These are phyloP conservation scores for Fragilaria crotonensis DNA, from an alignment of 108 stramenopile species.

Conservation along the genomic window DNA sequence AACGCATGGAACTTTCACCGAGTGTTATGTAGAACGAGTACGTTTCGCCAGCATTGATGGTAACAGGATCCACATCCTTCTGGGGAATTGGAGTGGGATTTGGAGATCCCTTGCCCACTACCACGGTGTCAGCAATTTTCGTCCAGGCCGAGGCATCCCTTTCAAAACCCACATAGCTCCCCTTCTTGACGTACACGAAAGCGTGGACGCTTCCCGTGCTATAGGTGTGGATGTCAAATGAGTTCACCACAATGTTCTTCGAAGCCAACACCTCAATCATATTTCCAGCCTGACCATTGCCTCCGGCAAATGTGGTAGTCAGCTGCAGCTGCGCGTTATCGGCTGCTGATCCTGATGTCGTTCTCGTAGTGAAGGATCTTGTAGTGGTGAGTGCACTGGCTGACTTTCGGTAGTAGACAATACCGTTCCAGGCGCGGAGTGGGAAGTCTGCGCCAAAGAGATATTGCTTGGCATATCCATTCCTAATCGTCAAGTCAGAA, in stretches of 20 bases:
- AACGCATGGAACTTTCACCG: not conserved
- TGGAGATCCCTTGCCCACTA: not conserved
- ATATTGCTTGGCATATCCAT: slow-evolving; percentile 3
- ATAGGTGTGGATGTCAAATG: not conserved
- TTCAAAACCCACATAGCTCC: not conserved
- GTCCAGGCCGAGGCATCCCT: not conserved
- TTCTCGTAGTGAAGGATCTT: not conserved
- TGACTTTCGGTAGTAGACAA: not conserved
- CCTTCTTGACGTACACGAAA: not conserved
- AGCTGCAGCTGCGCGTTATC: not conserved
- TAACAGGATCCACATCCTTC: not conserved
- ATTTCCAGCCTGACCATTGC: slow-evolving; percentile 4
- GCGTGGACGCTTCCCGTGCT: not conserved
- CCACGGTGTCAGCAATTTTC: not conserved
- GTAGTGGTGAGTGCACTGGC: not conserved
- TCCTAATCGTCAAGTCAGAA: not conserved
- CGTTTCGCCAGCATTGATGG: not conserved
- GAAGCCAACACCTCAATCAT: not conserved
- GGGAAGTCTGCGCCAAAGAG: slow-evolving; percentile 1
- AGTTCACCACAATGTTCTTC: not conserved
- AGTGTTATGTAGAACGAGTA: not conserved
- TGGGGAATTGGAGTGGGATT: not conserved
- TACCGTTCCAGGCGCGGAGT: slow-evolving; percentile 1
- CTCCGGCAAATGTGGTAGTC: not conserved
- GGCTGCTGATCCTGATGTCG: not conserved